Conservation (phyloP, 2,329 filamentous ascomycete species). For the Botrytis fabae region DNA sequence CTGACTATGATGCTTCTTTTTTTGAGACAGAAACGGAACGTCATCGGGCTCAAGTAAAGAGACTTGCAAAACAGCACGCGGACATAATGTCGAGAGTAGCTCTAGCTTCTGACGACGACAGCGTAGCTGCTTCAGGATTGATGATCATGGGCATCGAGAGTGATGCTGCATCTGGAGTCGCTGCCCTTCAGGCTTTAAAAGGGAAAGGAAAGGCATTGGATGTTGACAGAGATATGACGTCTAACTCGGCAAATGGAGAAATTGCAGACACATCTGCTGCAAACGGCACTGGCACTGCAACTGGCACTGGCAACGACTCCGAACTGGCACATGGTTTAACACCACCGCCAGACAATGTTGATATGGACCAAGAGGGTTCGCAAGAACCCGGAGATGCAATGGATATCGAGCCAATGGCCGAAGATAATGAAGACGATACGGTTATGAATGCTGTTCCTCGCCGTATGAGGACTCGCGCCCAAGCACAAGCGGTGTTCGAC, state of each 20-base stretch:
- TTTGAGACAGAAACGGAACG: slow-evolving; percentile 43
- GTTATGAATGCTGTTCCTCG: slow-evolving; percentile 47
- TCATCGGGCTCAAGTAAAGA: slow-evolving; percentile 31
- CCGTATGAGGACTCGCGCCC: slow-evolving; percentile 56
- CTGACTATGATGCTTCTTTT: slow-evolving; percentile 55
- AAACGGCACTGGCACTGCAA: neutral
- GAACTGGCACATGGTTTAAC: neutral
- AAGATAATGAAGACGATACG: slow-evolving; percentile 46
- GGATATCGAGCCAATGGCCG: slow-evolving; percentile 28
- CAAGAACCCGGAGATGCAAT: slow-evolving; percentile 7
- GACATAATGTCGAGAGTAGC: slow-evolving; percentile 36
- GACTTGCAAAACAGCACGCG: slow-evolving; percentile 31
- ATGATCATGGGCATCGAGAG: slow-evolving; percentile 21
- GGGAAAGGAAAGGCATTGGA: slow-evolving; percentile 14
- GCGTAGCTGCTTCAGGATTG: slow-evolving; percentile 18
- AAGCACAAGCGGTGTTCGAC: slow-evolving; percentile 48
- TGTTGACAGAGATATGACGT: neutral
- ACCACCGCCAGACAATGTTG: slow-evolving; percentile 19
- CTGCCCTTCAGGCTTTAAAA: slow-evolving; percentile 1
- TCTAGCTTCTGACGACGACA: slow-evolving; percentile 32
- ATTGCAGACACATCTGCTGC: neutral
- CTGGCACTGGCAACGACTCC: neutral
- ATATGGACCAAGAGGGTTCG: slow-evolving; percentile 24
- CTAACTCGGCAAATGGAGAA: slow-evolving; percentile 4
- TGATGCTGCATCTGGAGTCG: slow-evolving; percentile 13